Evolutionary conservation across 2,329 filamentous ascomycete genomes (phyloP).

Genomic region (Dothidotthia symphoricarpi): DNA sequence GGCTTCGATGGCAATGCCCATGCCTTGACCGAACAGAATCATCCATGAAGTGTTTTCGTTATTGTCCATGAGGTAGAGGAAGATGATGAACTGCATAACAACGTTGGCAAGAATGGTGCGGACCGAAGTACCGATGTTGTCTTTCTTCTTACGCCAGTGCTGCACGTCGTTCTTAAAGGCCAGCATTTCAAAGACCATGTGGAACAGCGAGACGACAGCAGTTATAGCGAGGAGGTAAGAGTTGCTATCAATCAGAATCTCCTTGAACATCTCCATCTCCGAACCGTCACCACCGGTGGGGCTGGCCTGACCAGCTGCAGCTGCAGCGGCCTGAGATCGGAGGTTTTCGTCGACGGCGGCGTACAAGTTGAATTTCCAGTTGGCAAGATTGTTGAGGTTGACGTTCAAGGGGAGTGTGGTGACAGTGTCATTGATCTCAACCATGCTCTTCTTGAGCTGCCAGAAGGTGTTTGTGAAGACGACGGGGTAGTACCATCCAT

Average conservation of each 20-base stretch:
- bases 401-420: slow-evolving; percentile 78
- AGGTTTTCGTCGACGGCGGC: slow-evolving; percentile 82
- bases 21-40: slow-evolving; percentile 90
- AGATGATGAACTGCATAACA: slow-evolving; percentile 94
- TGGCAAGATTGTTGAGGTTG: slow-evolving; percentile 72
- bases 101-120: slow-evolving; percentile 96
- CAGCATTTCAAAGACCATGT: slow-evolving; percentile 92
- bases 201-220: slow-evolving; percentile 77
- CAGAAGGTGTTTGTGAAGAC: slow-evolving; percentile 95
- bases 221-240: slow-evolving; percentile 85
- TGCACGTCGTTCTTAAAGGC: slow-evolving; percentile 97
- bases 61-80: slow-evolving; percentile 96
- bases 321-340: slow-evolving; percentile 76
- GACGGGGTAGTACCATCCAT: slow-evolving; percentile 91
- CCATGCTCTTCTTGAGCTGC: slow-evolving; percentile 92
- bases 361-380: slow-evolving; percentile 89
- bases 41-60: slow-evolving; percentile 98
- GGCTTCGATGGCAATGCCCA: slow-evolving; percentile 73
- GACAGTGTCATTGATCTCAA: slow-evolving; percentile 84
- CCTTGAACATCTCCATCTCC: slow-evolving; percentile 97
- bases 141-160: slow-evolving; percentile 99
- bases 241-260: slow-evolving; percentile 91
- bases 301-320: slow-evolving; percentile 67
- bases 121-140: slow-evolving; percentile 93
- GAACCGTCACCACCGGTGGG: slow-evolving; percentile 82